Base-by-base conservation (phyloP, 1,284 basidiomycete species). In the Ustilago vetiveriae region DNA sequence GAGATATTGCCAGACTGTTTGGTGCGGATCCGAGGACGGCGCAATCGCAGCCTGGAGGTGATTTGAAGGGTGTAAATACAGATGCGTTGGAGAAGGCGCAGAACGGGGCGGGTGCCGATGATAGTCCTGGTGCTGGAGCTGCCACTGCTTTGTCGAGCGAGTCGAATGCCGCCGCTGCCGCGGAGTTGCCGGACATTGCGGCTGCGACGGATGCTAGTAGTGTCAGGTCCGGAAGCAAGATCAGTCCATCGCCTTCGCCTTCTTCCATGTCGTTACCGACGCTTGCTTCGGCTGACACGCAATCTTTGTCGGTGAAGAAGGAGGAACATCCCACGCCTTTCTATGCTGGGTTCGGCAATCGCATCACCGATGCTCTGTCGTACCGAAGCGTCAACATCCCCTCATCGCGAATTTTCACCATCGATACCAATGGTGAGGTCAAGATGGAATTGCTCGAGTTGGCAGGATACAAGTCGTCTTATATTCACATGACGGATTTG, bases 261-360 rank as follows among this genome's bases (percentile, higher is more conserved):
- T 55, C 65, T 4, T 44, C 36, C 19, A 27, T 47, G 11, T 60
- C 64, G 4, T 53, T 53, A 5, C 46, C 50, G 3, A 48, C 52
- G 3, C 36, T 60, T 1, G 47, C 46, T 1, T 50, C 58, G 4
- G 29, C 41, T 14, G 41, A 63, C 19, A 10, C 30, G 23, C 32
- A 41, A 26, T 19, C 36, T 21, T 10, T 16, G 6, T 13, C 27
- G 13, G 83, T 82, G 7, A 75, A 73, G 30, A 64, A 62, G 29
- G 62, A 56, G 32, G 62, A 66, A 9, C 62, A 66, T 38, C 76
- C 82, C 2, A 82, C 82, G 11, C 91, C 92, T 0, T 99, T 99
- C 84, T 98, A 95, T 81, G 92, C 94, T 39, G 96, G 96, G 2
- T 99, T 99, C 82, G 96, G 96, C 4, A 99, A 99, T 81, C 88